Evolutionary conservation across 495 filamentous ascomycete species (phyloP).

Genomic region (Hyaloscypha bicolor): DNA sequence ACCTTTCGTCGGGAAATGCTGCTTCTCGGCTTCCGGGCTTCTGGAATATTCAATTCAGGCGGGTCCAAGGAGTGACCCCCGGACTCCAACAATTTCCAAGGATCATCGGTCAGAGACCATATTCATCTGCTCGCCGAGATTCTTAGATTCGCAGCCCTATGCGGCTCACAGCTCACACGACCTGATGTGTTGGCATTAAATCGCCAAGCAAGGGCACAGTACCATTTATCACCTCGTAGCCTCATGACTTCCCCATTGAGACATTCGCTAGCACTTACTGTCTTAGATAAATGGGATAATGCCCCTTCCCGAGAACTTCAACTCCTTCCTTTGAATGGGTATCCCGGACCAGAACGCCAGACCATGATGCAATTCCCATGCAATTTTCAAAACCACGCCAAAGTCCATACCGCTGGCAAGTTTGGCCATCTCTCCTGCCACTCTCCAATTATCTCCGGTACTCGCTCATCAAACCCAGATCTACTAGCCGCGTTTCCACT

Average conservation of each 20-base stretch:
- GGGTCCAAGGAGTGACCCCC: background rate
- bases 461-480: conserved; percentile 84
- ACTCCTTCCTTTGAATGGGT: conserved; percentile 20
- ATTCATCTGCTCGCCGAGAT: background rate
- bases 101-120: background rate
- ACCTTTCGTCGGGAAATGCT: conserved; percentile 4
- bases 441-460: conserved; percentile 88
- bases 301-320: background rate
- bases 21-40: background rate
- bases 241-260: background rate
- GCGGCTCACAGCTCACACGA: background rate
- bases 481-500: conserved; percentile 66
- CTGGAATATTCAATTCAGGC: conserved; percentile 1
- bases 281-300: background rate
- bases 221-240: background rate
- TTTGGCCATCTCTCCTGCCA: conserved; percentile 97
- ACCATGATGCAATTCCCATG: conserved; percentile 5
- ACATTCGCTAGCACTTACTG: background rate
- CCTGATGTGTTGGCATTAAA: background rate
- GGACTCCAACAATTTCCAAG: background rate
- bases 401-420: conserved; percentile 88
- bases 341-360: conserved; percentile 24
- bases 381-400: conserved; percentile 81
- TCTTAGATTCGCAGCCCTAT: conserved; percentile 2
- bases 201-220: background rate